A percentile compares a stretch with the other conserved stretches of the same genome.
These are phyloP conservation scores for Marasmius sp. DNA, from an alignment of 1,284 basidiomycete species.

Conservation along the genomic window DNA sequence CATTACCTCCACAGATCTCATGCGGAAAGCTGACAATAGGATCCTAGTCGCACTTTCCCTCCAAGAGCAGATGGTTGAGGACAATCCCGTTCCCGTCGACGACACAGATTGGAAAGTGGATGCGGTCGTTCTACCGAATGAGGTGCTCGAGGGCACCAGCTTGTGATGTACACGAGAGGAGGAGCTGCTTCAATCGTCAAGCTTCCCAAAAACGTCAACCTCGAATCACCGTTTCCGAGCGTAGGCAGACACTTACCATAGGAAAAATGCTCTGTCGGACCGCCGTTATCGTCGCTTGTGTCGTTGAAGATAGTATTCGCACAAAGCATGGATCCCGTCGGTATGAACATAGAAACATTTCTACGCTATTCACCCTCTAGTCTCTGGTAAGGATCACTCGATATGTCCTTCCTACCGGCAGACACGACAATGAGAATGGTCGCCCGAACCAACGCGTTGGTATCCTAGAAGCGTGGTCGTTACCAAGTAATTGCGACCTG, in stretches of 20 bases:
- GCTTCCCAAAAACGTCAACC: no score
- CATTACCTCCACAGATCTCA: background rate
- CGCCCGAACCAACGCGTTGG: constrained; percentile 9
- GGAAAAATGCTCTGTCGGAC: no score
- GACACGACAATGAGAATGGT: constrained; percentile 29
- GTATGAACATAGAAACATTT: no score
- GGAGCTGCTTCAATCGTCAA: no score
- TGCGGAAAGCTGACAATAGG: constrained; percentile 4
- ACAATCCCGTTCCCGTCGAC: constrained; percentile 53
- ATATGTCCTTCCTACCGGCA: constrained; percentile 35
- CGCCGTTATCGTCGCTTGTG: no score
- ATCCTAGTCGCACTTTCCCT: constrained; percentile 61
- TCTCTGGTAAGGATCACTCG: constrained; percentile 27
- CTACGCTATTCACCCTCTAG: no score
- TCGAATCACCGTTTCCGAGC: no score
- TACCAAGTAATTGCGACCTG: no score
- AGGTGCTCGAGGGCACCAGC: constrained; percentile 12
- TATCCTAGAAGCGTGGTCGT: constrained; percentile 56
- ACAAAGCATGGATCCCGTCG: no score
- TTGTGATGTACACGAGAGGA: no score
- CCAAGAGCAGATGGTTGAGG: constrained; percentile 61
- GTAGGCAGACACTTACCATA: no score
- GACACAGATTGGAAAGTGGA: constrained; percentile 72
- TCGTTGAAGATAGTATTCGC: no score
- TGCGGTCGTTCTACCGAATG: constrained; percentile 58